A percentile compares a stretch with the other conserved stretches of the same genome.
phyloP scores from a whole-genome alignment of 148 eudicot species.

The Silene latifolia region DNA sequence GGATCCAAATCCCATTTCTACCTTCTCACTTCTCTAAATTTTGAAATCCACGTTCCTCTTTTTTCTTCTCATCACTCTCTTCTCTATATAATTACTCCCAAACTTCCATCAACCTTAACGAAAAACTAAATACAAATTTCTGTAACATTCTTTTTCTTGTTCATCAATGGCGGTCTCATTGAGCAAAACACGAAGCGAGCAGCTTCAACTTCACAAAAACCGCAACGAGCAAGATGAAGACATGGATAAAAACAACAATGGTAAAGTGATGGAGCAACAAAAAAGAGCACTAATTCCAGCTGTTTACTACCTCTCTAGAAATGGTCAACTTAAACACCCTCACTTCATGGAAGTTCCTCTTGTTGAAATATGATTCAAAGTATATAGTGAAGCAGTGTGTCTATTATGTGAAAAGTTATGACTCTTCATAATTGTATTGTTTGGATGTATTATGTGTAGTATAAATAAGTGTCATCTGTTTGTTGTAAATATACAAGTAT shows the following conservation, averaged over 20 bases:
- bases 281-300: constrained; percentile 36
- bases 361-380: no score
- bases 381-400: no score
- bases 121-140: not conserved
- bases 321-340: constrained; percentile 82
- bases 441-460: no score
- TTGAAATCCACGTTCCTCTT: constrained; percentile 6
- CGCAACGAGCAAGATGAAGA: constrained; percentile 26
- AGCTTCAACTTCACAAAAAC: constrained; percentile 27
- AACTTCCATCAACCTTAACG: not conserved
- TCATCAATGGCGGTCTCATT: constrained; percentile 36
- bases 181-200: constrained; percentile 32
- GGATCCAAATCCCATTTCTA: no score
- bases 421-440: no score
- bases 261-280: not conserved
- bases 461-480: no score
- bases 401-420: no score
- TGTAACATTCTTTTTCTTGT: not conserved
- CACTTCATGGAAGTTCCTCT: constrained; percentile 81
- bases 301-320: constrained; percentile 65
- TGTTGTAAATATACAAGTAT: no score
- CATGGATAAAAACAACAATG: not conserved
- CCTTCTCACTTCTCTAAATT: not conserved
- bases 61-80: not conserved
- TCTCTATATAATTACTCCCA: not conserved